Conservation (phyloP, 2,329 filamentous ascomycete genomes). For the Colletotrichum sp. region DNA sequence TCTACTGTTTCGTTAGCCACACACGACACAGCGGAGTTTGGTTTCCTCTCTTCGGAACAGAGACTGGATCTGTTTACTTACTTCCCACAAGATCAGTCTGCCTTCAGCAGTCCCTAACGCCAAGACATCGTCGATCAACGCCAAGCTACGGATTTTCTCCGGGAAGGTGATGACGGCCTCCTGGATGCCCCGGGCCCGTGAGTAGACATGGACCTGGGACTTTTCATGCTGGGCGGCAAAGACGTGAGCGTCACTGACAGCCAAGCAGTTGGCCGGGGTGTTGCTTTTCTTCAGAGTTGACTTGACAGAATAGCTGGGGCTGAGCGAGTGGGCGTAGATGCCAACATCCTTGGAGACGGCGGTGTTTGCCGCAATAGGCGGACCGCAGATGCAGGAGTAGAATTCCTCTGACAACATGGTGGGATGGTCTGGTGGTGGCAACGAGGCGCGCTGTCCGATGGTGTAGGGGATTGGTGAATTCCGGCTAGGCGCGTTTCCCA, state of each 20-base stretch:
- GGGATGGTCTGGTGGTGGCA: neutral
- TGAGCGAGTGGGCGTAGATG: slow-evolving; percentile 84
- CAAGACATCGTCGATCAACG: slow-evolving; percentile 74
- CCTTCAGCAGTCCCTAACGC: slow-evolving; percentile 85
- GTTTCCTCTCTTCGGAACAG: neutral
- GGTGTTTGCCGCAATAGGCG: slow-evolving; percentile 64
- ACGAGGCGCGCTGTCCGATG: neutral
- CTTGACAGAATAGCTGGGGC: slow-evolving; percentile 77
- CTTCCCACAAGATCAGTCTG: slow-evolving; percentile 91
- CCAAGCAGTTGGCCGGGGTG: slow-evolving; percentile 77
- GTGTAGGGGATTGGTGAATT: neutral
- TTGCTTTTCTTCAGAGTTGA: slow-evolving; percentile 91
- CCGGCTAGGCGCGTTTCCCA: neutral
- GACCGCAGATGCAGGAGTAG: slow-evolving; percentile 62
- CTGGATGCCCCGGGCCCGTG: slow-evolving; percentile 80
- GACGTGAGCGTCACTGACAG: slow-evolving; percentile 80
- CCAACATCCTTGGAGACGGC: slow-evolving; percentile 78
- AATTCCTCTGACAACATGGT: slow-evolving; percentile 66
- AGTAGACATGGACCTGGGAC: slow-evolving; percentile 92
- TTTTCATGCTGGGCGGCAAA: slow-evolving; percentile 93
- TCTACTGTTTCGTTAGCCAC: slow-evolving; percentile 47
- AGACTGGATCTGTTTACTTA: slow-evolving; percentile 41
- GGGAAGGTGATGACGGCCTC: slow-evolving; percentile 88
- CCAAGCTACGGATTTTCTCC: slow-evolving; percentile 81
- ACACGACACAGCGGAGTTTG: slow-evolving; percentile 18